Percentiles rank a stretch among this genome's conserved stretches.
phyloP scores from a whole-genome alignment of 768 basidiomycete species.

The Auricularia auricula-judae region DNA sequence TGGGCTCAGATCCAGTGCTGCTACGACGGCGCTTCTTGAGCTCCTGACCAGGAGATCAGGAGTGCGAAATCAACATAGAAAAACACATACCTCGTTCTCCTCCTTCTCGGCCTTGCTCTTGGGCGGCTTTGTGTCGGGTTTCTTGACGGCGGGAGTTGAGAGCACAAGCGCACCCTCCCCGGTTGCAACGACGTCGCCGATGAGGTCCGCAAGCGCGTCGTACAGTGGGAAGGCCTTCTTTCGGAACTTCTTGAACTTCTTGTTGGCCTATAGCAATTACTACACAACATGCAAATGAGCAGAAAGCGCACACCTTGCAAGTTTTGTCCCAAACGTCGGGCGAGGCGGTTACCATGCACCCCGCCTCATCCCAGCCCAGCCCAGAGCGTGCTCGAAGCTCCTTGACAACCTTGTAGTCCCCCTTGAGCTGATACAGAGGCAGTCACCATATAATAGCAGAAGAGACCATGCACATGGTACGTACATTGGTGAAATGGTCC shows the following conservation, averaged over 20 bases:
- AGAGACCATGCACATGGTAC: neutral
- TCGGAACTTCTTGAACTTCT: neutral
- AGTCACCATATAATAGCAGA: neutral
- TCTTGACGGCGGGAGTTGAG: neutral
- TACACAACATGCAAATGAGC: neutral
- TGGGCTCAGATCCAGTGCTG: no score
- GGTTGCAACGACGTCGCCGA: neutral
- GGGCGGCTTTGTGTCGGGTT: neutral
- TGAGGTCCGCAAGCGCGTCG: neutral
- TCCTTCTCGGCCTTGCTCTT: neutral
- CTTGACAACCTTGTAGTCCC: neutral
- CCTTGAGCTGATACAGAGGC: neutral
- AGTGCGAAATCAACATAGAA: no score
- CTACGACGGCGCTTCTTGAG: no score
- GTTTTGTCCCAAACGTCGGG: neutral
- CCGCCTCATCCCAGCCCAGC: neutral
- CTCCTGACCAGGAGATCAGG: no score
- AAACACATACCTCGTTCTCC: neutral
- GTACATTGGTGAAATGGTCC: neutral
- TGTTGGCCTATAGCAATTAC: neutral
- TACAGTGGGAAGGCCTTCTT: neutral
- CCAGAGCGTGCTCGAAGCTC: neutral
- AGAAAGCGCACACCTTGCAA: neutral
- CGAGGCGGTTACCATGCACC: neutral
- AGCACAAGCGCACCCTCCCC: neutral